phyloP scores from a whole-genome alignment of 768 basidiomycete genomes.

The Hortiboletus flavorubellus region DNA sequence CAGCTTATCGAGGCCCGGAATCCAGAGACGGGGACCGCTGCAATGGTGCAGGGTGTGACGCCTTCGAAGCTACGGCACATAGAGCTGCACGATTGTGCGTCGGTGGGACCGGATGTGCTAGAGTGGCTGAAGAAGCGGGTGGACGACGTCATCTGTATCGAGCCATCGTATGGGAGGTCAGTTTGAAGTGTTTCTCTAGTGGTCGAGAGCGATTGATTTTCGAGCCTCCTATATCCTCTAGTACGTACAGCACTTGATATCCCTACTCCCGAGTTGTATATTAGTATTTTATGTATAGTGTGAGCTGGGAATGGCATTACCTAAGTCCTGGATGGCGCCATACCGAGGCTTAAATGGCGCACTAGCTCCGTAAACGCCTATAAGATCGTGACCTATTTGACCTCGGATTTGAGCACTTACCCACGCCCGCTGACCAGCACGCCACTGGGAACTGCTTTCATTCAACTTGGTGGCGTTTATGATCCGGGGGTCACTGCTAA shows the following conservation, averaged over 20 bases:
- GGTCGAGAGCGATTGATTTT: not conserved
- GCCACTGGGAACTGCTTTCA: not conserved
- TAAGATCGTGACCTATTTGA: constrained; percentile 10
- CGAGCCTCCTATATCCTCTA: constrained; percentile 2
- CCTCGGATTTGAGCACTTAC: constrained; percentile 10
- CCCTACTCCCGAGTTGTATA: constrained; percentile 12
- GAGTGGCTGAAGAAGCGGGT: constrained; percentile 63
- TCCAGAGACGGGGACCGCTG: constrained; percentile 41
- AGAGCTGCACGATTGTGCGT: constrained; percentile 65
- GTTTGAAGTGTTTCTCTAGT: constrained; percentile 6
- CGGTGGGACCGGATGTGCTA: constrained; percentile 65
- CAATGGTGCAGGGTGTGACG: constrained; percentile 43
- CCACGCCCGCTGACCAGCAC: not conserved
- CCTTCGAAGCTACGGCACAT: constrained; percentile 53
- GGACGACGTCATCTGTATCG: constrained; percentile 59
- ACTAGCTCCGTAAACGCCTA: constrained; percentile 9
- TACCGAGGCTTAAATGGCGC: constrained; percentile 1
- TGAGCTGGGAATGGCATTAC: not conserved
- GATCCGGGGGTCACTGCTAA: not conserved
- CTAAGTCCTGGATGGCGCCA: not conserved
- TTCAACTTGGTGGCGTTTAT: not conserved
- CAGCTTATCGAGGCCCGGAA: constrained; percentile 71
- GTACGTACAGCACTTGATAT: not conserved
- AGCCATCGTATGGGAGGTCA: constrained; percentile 49
- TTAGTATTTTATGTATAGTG: constrained; percentile 16